These are phyloP conservation scores for Arachis stenosperma DNA, from an alignment of 306 rosid genomes.

Conservation along the genomic window DNA sequence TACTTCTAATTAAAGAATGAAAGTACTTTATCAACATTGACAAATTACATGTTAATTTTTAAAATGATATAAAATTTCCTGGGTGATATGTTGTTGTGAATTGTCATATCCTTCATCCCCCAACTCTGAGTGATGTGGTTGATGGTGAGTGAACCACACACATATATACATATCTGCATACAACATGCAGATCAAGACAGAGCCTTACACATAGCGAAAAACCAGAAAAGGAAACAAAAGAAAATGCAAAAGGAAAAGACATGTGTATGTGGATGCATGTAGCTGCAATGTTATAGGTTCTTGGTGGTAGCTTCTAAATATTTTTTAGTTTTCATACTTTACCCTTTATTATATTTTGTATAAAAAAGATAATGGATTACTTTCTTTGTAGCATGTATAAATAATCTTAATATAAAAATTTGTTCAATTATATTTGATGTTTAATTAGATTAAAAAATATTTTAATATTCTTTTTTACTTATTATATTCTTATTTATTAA, in stretches of 20 bases:
- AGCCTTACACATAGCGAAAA: background rate
- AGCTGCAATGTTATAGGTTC: background rate
- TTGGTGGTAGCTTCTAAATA: background rate
- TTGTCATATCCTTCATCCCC: conserved; percentile 18
- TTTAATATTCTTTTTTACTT: too few species aligned
- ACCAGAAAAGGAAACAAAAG: background rate
- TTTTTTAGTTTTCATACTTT: background rate
- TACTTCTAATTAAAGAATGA: too few species aligned
- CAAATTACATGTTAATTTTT: too few species aligned
- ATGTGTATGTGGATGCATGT: background rate
- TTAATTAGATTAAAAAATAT: too few species aligned
- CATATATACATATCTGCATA: background rate
- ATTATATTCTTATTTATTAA: too few species aligned
- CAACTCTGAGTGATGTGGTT: background rate
- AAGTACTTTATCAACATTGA: too few species aligned
- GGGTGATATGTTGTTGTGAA: background rate
- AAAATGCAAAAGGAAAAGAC: background rate
- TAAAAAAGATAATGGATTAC: background rate
- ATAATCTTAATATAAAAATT: too few species aligned
- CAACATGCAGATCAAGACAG: conserved; percentile 33
- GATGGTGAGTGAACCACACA: conserved; percentile 33
- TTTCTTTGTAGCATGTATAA: too few species aligned
- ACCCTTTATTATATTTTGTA: too few species aligned
- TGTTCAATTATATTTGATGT: too few species aligned
- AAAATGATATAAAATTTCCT: background rate